Base-by-base conservation (phyloP, 352 stramenopile species). In the Globisporangium recalcitrans region DNA sequence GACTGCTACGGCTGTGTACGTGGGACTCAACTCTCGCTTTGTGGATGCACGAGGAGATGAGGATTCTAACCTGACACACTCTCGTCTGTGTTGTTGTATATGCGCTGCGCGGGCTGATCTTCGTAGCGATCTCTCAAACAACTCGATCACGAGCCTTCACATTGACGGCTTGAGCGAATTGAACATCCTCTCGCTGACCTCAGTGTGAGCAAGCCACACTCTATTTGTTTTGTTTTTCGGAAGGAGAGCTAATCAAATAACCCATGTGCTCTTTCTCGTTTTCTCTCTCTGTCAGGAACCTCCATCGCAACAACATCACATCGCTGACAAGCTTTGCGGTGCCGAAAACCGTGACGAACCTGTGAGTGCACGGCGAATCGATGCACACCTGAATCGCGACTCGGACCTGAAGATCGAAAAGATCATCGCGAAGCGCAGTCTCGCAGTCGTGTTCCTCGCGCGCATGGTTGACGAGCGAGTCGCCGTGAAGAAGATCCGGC, bases 401-500 rank as follows among this genome's bases (percentile, higher is more conserved):
- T 14, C 51, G 3, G 58, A 64, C 32, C 13, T 67, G 55, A 63
- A 54, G 32, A 59, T 53, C 6, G 52, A 64, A 27, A 66, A 52
- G 32, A 62, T 47, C 19, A 29, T 71, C 21, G 24, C 26, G 0
- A 69, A 68, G 22, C 48, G 54, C 9, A 48, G 29, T 3, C 38
- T 71, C 22, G 57, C 62, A 3, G 40, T 59, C 26, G 52, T 73
- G 11, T 66, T 52, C 34, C 54, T 67, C 9, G 54, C 53, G 10
- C 63, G 51, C 8, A 55, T 69, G n/a, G 49, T 46, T 7, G 40
- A 56, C 11, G 24, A 67, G 36, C 9, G 16, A 11, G 63, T 69
- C 7, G 64, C 46, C 2, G 48, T 70, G 54, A 69, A 72, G 58
- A 60, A 67, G 29, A 62, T 70, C 21, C 59, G 60, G 3, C 26